Evolutionary conservation across 305 asterid species (phyloP).

Genomic region (Coffea humblotiana): DNA sequence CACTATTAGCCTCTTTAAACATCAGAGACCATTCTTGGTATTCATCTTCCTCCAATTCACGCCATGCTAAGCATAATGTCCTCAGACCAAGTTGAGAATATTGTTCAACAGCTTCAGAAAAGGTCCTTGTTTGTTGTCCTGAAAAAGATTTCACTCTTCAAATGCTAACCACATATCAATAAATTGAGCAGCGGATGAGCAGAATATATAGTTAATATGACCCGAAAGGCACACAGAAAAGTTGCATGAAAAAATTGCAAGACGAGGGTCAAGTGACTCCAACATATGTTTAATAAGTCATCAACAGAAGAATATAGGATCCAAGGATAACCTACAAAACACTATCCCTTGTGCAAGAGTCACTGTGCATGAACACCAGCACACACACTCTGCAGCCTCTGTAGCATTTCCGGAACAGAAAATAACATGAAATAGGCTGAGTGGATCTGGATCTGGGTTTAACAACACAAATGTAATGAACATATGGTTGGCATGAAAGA

Average conservation of each 20-base stretch:
- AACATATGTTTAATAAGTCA: not conserved
- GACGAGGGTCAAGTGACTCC: not conserved
- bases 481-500: not conserved
- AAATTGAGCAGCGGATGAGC: not conserved
- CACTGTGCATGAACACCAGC: not conserved
- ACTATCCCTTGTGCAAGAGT: not conserved
- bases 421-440: not conserved
- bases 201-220: not conserved
- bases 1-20: slow-evolving; percentile 94
- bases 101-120: slow-evolving; percentile 88
- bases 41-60: slow-evolving; percentile 73
- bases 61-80: slow-evolving; percentile 95
- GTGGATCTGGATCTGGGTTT: not conserved
- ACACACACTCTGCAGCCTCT: not conserved
- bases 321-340: not conserved
- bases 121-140: slow-evolving; percentile 78
- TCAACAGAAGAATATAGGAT: not conserved
- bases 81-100: slow-evolving; percentile 95
- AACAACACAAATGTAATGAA: not conserved
- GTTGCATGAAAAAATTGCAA: not conserved
- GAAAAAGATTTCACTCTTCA: slow-evolving; percentile 27
- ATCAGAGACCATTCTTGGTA: slow-evolving; percentile 83
- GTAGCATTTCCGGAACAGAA: too few species aligned
- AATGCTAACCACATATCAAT: not conserved
- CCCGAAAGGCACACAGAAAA: not conserved